Percentiles rank a stretch among this genome's conserved stretches.
These are phyloP conservation scores for Aureobasidium sp. DNA, from an alignment of 2,329 filamentous ascomycete species.

Conservation along the genomic window DNA sequence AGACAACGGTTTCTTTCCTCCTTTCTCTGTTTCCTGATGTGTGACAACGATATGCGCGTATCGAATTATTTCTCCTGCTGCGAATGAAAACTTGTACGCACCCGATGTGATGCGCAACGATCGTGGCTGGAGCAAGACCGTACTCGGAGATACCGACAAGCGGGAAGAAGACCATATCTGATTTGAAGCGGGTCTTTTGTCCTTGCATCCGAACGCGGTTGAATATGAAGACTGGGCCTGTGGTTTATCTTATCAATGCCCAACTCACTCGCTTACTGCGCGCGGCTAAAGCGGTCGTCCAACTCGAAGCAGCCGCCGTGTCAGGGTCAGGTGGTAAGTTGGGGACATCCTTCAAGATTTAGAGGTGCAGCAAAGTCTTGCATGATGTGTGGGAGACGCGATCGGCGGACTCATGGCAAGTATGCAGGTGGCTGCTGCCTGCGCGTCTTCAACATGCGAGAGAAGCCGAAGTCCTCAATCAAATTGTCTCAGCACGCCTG, in stretches of 20 bases:
- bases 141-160: not conserved
- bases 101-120: not conserved
- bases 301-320: not conserved
- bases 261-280: constrained; percentile 5
- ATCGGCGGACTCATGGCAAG: constrained; percentile 8
- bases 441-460: not conserved
- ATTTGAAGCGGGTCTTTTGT: constrained; percentile 1
- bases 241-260: not conserved
- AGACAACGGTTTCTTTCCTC: not conserved
- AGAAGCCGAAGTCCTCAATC: not conserved
- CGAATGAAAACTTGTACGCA: not conserved
- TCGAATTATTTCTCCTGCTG: not conserved
- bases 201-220: constrained; percentile 9
- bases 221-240: not conserved
- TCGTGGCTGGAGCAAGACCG: not conserved
- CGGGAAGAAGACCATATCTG: not conserved
- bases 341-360: not conserved
- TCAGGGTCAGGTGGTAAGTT: not conserved
- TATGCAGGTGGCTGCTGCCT: constrained; percentile 14
- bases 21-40: not conserved
- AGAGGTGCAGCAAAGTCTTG: not conserved
- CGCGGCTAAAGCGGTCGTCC: constrained; percentile 1
- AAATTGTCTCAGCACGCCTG: not conserved
- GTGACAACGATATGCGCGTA: not conserved
- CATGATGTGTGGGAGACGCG: not conserved